Percentiles rank a stretch among this genome's conserved stretches.
phyloP scores from a whole-genome alignment of 805 yeast species.

The Torulaspora quercuum region DNA sequence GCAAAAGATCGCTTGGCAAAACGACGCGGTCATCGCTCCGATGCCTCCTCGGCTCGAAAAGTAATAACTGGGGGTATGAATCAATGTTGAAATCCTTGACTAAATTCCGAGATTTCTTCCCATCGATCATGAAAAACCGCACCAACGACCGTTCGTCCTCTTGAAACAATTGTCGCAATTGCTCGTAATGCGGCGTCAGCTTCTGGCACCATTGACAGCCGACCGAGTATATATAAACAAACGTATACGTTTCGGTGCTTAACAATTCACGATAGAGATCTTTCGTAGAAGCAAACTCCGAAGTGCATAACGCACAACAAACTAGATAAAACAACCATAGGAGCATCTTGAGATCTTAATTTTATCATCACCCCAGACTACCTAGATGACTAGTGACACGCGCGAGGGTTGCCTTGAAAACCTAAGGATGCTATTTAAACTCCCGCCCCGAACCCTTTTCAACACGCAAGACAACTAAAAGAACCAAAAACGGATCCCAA shows the following conservation, averaged over 20 bases:
- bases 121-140: conserved; percentile 39
- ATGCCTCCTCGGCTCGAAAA: conserved; percentile 38
- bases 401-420: not conserved
- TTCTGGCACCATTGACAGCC: conserved; percentile 47
- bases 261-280: conserved; percentile 7
- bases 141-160: conserved; percentile 30
- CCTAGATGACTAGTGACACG: not conserved
- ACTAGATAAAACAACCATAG: too few species aligned
- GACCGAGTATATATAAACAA: conserved; percentile 39
- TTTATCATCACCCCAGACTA: too few species aligned
- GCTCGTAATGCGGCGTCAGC: conserved; percentile 45
- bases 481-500: not conserved
- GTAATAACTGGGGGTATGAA: conserved; percentile 49
- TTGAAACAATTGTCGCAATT: conserved; percentile 43
- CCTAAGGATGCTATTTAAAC: not conserved
- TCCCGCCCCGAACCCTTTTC: conserved; percentile 3
- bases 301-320: too few species aligned
- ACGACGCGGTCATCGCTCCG: not conserved
- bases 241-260: conserved; percentile 8
- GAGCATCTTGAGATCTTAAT: too few species aligned
- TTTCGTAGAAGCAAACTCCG: conserved; percentile 7
- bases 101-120: conserved; percentile 36
- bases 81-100: conserved; percentile 40
- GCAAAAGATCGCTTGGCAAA: conserved; percentile 20
- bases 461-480: conserved; percentile 2